Evolutionary conservation across 345 rosid genomes (phyloP), one percentile per base, ranked within the genome.

Genomic region (Eucalyptus coolabah): DNA sequence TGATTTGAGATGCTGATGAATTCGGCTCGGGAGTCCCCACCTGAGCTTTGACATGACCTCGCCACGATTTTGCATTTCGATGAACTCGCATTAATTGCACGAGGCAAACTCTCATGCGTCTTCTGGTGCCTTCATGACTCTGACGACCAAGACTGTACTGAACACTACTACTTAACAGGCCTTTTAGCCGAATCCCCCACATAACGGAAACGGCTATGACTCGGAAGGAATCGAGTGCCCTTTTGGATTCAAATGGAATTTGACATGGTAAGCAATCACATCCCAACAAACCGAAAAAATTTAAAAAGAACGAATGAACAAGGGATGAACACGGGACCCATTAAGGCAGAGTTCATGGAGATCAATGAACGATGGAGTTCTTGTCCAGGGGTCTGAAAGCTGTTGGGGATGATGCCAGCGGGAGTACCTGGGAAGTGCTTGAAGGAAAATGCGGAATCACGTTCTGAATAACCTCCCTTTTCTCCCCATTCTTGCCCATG

Each of bases 391-490:
- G 92, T 90, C 91, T 95, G 91, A 94, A 91, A 82, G 94, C 86
- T 90, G 95, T 89, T 19, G 97, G 93, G 14, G 96, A 94, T 89
- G 96, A 93, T 86, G 92, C 92, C 93, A 95, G 87, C 59, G 97
- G 96, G 5, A 94, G 92, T 91, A 97, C 95, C 95, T 96, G 97
- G 82, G 95, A 93, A 59, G 95, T 91, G 86, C 92, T 89, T 63
- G 96, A 89, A 87, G 93, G 91, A 53, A 87, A 37, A 40, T 6
- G 83, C 23, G 83, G 83, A 7, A 77, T 40, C 83, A 23, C 63
- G 54, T 51, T 51, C 88, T 92, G 93, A 87, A 92, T 91, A 89
- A 89, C 87, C 85, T 91, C 91, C 86, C 91, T 94, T 89, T 88
- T 91, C 81, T 92, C 91, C 69, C 86, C 93, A 89, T 90, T 94